Base-by-base conservation (phyloP, 345 rosid genomes). In the Arabis hirsuta region DNA sequence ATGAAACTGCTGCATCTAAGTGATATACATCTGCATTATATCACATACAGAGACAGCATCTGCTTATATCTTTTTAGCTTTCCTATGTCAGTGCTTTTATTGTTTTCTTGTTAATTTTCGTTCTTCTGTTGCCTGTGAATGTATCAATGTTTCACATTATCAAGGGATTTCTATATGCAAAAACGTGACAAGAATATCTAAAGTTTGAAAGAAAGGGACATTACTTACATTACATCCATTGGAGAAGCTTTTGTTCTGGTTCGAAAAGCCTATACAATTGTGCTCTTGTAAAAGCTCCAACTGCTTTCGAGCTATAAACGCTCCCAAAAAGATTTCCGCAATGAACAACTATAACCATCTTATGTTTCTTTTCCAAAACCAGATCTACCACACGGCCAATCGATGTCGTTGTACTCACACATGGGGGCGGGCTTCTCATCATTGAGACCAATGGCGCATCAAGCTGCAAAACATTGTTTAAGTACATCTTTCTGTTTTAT, bases 351-450 rank as follows among this genome's bases (percentile, higher is more conserved):
- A 88, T 72, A 20, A 87, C 86, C 95, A 88, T 88, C 72, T 81
- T 76, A 67, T 82, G 79, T 76, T 80, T 84, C 83, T 87, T 87
- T 58, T 82, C 84, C 67, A 84, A 65, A 36, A 90, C 70, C 38
- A 88, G 80, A 81, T 90, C 82, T 53, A 86, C 71, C 58, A 85
- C 87, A 58, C 79, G 85, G 22, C 83, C 85, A 0, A 83, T 76
- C 8, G 89, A 81, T 52, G 90, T 79, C 13, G 79, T 71, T 69
- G 86, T 79, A n/a, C 84, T 76, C 74, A 88, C 89, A 26, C 80
- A 81, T 43, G 87, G 87, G 45, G 89, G 87, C 0, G 87, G 89
- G 65, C 87, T 87, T 81, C 89, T 85, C 92, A 87, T 88, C 95
- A 88, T 80, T 47, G 83, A 73, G 19, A 45, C 54, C 54, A 90